Evolutionary conservation across 1,284 basidiomycete species (phyloP).

Genomic region (Kwoniella shivajii): DNA sequence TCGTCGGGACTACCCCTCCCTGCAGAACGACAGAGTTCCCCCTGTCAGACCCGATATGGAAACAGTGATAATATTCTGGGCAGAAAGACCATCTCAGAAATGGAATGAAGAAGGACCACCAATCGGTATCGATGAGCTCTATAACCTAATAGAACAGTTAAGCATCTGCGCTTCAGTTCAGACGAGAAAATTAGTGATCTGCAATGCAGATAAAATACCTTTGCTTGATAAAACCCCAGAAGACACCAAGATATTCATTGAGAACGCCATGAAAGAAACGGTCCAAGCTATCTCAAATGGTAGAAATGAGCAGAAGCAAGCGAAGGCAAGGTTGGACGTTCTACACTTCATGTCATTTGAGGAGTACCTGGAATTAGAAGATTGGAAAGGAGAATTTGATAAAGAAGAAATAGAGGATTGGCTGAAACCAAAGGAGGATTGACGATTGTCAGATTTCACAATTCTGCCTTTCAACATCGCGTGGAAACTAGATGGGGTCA

Average conservation of each 20-base stretch:
- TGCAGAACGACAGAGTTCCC: too few relatives aligned
- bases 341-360: slow-evolving; percentile 2
- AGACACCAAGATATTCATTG: background rate
- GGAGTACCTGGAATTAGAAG: background rate
- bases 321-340: background rate
- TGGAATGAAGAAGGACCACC: background rate
- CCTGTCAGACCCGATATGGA: background rate
- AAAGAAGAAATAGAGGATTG: slow-evolving; percentile 4
- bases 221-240: background rate
- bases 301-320: background rate
- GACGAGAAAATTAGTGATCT: slow-evolving; percentile 2
- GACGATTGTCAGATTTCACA: background rate
- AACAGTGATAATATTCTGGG: slow-evolving; percentile 11
- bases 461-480: background rate
- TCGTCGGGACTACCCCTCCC: too few relatives aligned
- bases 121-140: background rate
- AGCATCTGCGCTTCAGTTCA: slow-evolving; percentile 1
- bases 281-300: background rate
- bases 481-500: background rate
- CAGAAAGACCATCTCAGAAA: background rate
- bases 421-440: background rate
- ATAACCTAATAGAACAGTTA: slow-evolving; percentile 13
- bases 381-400: slow-evolving; percentile 9
- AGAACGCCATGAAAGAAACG: background rate
- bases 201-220: slow-evolving; percentile 6